These are phyloP conservation scores for Kernera saxatilis DNA, from an alignment of 345 rosid species.

Conservation along the genomic window DNA sequence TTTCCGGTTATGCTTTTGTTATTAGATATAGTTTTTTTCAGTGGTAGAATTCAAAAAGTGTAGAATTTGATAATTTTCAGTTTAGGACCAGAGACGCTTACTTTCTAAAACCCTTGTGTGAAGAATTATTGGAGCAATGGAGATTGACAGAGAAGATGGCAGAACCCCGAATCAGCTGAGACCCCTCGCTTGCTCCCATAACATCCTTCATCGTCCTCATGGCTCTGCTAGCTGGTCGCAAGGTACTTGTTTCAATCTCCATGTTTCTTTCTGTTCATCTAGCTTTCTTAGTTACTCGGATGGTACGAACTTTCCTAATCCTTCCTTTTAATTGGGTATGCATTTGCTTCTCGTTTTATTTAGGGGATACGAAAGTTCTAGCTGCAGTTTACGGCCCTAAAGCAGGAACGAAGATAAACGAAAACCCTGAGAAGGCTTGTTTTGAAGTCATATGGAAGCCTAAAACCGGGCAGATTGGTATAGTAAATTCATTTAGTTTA, in stretches of 20 bases:
- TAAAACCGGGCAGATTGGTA: conserved; percentile 82
- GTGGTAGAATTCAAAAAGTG: neutral
- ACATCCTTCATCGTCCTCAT: conserved; percentile 79
- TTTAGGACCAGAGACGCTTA: neutral
- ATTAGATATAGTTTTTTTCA: neutral
- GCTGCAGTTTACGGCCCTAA: conserved; percentile 95
- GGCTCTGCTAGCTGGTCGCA: conserved; percentile 97
- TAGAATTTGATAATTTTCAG: neutral
- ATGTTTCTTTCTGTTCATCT: neutral
- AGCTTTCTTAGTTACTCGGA: neutral
- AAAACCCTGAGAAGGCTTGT: conserved; percentile 86
- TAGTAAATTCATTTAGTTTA: neutral
- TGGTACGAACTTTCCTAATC: no score
- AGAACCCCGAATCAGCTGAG: conserved; percentile 66
- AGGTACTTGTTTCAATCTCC: conserved; percentile 37
- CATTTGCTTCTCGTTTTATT: neutral
- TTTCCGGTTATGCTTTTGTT: neutral
- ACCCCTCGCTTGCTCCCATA: conserved; percentile 71
- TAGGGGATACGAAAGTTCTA: conserved; percentile 82
- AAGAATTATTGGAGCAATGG: conserved; percentile 34
- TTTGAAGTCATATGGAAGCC: conserved; percentile 96
- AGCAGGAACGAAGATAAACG: conserved; percentile 85
- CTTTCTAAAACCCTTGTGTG: neutral
- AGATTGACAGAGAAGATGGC: conserved; percentile 59
- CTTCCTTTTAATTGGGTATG: neutral